phyloP scores from a whole-genome alignment of 163 green algal species.

The Scenedesmus sp. region DNA sequence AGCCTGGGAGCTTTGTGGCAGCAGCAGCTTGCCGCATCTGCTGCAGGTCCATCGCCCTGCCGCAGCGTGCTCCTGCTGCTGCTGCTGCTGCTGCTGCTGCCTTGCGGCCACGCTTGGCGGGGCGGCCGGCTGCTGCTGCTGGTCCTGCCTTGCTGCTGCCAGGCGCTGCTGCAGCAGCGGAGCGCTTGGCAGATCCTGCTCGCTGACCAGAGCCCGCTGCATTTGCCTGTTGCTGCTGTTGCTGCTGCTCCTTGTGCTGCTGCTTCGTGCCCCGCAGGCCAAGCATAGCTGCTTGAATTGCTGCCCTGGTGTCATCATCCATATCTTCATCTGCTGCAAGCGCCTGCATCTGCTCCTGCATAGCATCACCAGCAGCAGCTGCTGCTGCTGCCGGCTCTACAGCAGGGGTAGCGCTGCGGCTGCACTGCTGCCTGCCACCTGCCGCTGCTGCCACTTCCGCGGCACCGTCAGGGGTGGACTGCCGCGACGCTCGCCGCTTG shows the following conservation, averaged over 20 bases:
- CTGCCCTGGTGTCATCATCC: constrained; percentile 23
- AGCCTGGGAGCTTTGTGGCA: constrained; percentile 13
- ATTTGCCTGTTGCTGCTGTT: neutral
- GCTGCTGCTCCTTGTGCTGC: neutral
- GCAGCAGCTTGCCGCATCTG: constrained; percentile 20
- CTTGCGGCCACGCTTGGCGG: neutral
- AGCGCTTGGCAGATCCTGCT: neutral
- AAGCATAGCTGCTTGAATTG: constrained; percentile 27
- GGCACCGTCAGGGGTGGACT: neutral
- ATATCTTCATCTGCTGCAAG: constrained; percentile 29
- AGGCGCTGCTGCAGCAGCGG: neutral
- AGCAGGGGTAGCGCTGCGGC: neutral
- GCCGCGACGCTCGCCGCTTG: neutral
- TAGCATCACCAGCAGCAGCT: neutral
- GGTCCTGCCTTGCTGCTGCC: neutral
- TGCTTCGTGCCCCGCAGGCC: neutral
- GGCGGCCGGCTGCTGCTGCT: neutral
- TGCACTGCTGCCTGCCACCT: neutral
- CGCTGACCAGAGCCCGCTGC: neutral
- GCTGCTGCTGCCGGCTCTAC: neutral
- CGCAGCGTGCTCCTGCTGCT: constrained; percentile 24
- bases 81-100: neutral
- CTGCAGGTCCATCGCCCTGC: constrained; percentile 5
- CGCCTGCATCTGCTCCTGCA: constrained; percentile 32
- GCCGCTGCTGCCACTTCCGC: neutral